Percentiles rank a stretch among this genome's conserved stretches.
Conservation (phyloP, 352 stramenopile species). For the Phytopythium boreale region DNA sequence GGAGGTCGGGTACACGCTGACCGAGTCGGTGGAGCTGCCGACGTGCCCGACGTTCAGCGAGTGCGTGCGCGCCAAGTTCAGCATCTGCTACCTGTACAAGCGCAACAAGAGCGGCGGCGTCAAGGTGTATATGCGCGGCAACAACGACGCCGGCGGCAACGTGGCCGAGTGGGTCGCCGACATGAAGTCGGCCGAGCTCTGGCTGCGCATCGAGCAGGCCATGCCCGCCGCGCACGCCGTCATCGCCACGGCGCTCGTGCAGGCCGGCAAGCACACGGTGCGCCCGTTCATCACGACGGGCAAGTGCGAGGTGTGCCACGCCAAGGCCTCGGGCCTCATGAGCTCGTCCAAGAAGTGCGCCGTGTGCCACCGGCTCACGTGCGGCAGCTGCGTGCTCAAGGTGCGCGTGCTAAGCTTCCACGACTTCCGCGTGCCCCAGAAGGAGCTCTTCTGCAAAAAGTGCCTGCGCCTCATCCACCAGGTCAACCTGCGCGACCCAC, state of each 20-base stretch:
- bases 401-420: conserved; percentile 56
- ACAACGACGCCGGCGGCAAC: conserved; percentile 65
- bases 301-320: conserved; percentile 61
- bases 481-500: conserved; percentile 52
- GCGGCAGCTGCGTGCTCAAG: conserved; percentile 57
- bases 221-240: conserved; percentile 45
- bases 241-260: conserved; percentile 55
- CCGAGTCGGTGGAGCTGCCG: conserved; percentile 68
- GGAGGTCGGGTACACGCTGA: conserved; percentile 78
- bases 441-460: conserved; percentile 67
- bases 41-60: conserved; percentile 62
- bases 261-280: conserved; percentile 34
- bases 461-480: conserved; percentile 61
- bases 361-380: conserved; percentile 63
- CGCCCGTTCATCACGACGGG: conserved; percentile 26
- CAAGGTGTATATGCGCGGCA: conserved; percentile 76
- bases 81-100: conserved; percentile 72
- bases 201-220: conserved; percentile 60
- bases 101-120: conserved; percentile 71
- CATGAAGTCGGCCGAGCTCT: conserved; percentile 71
- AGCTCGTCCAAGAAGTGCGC: conserved; percentile 56
- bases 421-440: conserved; percentile 50
- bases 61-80: conserved; percentile 69
- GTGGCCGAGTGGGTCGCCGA: conserved; percentile 71
- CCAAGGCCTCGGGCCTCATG: conserved; percentile 56